Conservation (phyloP, 345 rosid genomes). For the Passiflora organensis region DNA sequence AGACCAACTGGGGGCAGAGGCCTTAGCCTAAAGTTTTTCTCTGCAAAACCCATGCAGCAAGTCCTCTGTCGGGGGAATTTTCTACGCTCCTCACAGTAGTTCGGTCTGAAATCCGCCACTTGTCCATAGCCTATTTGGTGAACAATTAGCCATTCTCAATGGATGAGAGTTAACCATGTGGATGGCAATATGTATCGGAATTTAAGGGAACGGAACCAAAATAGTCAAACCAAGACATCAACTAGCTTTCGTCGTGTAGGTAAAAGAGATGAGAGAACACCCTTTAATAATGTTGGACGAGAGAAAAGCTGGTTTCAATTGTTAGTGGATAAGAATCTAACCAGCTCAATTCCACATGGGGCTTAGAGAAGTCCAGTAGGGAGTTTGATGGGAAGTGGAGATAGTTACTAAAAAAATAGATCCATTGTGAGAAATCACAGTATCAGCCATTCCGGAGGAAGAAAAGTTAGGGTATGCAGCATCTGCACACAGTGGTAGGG, state of each 20-base stretch:
- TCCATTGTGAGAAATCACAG: background rate
- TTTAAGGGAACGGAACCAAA: constrained; percentile 9
- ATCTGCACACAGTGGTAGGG: too few relatives aligned
- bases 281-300: background rate
- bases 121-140: constrained; percentile 20
- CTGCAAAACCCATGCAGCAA: constrained; percentile 8
- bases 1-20: constrained; percentile 36
- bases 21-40: constrained; percentile 18
- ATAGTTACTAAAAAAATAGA: background rate
- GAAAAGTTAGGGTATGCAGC: too few relatives aligned
- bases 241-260: background rate
- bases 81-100: background rate
- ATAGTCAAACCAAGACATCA: constrained; percentile 10
- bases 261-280: background rate
- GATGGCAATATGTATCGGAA: constrained; percentile 1
- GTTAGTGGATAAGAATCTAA: constrained; percentile 7
- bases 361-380: background rate
- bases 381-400: background rate
- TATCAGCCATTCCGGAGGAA: background rate
- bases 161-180: constrained; percentile 14
- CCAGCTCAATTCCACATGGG: constrained; percentile 28
- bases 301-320: background rate
- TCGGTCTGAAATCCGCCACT: constrained; percentile 18
- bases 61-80: constrained; percentile 14
- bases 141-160: background rate